Evolutionary conservation across 176 grass and related monocot genomes (phyloP), one percentile per base, ranked within the genome.

Genomic region (Lolium rigidum): DNA sequence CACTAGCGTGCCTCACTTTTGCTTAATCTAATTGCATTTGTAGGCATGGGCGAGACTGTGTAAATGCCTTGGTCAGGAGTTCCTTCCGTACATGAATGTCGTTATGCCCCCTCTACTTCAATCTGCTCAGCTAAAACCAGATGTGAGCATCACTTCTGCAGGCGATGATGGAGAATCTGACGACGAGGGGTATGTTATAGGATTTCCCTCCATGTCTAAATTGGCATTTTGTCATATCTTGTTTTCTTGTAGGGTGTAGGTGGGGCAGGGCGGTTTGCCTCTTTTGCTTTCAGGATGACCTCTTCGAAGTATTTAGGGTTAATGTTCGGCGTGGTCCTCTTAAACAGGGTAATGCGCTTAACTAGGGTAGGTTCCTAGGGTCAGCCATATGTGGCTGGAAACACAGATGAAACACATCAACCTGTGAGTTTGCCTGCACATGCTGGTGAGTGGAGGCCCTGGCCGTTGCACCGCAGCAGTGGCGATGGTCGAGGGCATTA

Each of bases 61-160:
- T 86, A 94, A 90, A 69, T 97, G 92, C 83, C 90, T 97, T 80
- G 92, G 94, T 76, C 92, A 91, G 73, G 94, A 97, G 74, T 97
- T 97, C 87, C 74, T 97, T 20, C 94, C 94, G 10, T 97, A 97
- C 90, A 97, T 92, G 94, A 88, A 61, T 85, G 83, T 92, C 80
- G 89, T 97, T 85, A 97, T 97, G 90, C 94, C 92, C 14, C 92
- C 92, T 62, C 87, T 97, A 78, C 90, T 97, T 66, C 92, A 94
- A 72, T 94, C 92, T 83, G 94, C 90, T 92, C 92, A 94, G 90
- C 80, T 95, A 70, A 92, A 95, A 89, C 93, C 93, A 75, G 93
- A 95, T 82, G 90, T 95, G 79, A 95, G 86, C 56, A 80, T 95
- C 69, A 92, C 90, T 69, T 95, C 90, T 56, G 88, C 90, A 90